phyloP scores from a whole-genome alignment of 176 grass and related monocot genomes.

The Thalia dealbata region DNA sequence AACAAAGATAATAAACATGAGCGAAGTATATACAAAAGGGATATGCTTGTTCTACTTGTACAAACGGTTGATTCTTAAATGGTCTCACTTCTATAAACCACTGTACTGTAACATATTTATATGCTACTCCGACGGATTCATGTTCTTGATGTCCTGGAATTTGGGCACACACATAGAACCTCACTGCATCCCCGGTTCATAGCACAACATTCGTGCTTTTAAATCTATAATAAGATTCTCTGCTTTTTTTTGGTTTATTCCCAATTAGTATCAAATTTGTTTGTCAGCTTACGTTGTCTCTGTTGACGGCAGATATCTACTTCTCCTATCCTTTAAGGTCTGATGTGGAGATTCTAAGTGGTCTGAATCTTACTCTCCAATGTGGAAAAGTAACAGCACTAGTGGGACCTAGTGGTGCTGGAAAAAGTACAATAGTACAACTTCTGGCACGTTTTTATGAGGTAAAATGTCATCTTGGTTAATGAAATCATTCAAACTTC shows the following conservation, averaged over 20 bases:
- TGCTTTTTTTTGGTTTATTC: background rate
- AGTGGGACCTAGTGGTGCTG: slow-evolving; percentile 87
- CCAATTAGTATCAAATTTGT: background rate
- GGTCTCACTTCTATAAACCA: too few species aligned
- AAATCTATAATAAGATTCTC: background rate
- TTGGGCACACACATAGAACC: background rate
- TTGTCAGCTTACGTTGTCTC: slow-evolving; percentile 14
- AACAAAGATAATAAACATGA: background rate
- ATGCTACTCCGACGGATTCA: background rate
- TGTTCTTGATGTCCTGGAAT: background rate
- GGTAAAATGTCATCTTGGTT: slow-evolving; percentile 26
- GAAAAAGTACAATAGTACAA: slow-evolving; percentile 96
- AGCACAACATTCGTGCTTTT: background rate
- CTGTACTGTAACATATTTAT: too few species aligned
- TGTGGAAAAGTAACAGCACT: slow-evolving; percentile 93
- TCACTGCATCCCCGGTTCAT: background rate
- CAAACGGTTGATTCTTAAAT: too few species aligned
- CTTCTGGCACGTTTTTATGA: slow-evolving; percentile 93
- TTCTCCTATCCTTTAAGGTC: slow-evolving; percentile 91
- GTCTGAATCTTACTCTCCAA: slow-evolving; percentile 65
- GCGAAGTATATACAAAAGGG: background rate
- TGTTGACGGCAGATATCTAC: slow-evolving; percentile 61
- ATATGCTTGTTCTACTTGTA: too few species aligned
- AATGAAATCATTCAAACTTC: background rate
- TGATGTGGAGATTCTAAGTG: slow-evolving; percentile 82